Evolutionary conservation across 495 filamentous ascomycete genomes (phyloP).

Genomic region (Trichoderma parareesei): DNA sequence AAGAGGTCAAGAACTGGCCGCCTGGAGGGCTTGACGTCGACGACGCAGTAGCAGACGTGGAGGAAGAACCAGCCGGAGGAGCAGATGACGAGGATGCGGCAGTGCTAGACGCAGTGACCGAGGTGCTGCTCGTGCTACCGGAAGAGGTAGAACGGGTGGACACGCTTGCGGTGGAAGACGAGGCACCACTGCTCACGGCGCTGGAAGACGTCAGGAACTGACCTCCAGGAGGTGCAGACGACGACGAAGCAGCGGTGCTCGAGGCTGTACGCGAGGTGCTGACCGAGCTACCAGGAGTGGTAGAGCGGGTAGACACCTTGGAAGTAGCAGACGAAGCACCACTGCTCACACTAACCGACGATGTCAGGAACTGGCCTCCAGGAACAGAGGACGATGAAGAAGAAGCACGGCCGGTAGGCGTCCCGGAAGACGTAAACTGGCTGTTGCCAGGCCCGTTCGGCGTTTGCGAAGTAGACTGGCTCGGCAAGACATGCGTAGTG

Average conservation of each 20-base stretch:
- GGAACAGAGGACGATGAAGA: background rate
- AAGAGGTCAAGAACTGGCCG: background rate
- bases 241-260: background rate
- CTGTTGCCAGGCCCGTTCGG: background rate
- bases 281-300: background rate
- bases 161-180: background rate
- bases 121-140: background rate
- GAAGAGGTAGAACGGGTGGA: background rate
- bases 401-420: background rate
- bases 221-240: background rate
- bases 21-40: background rate
- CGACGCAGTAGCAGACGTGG: background rate
- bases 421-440: background rate
- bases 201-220: background rate
- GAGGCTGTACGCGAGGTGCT: background rate
- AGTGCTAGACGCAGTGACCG: background rate
- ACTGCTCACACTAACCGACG: background rate
- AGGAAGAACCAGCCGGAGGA: background rate
- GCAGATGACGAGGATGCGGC: background rate
- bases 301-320: background rate
- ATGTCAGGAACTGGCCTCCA: background rate
- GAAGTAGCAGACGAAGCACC: background rate
- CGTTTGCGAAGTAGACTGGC: background rate
- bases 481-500: background rate
- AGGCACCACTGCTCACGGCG: background rate